Percentiles rank a stretch among this genome's conserved stretches.
Conservation (phyloP, 495 filamentous ascomycete genomes). For the Penicillium macrosclerotiorum region DNA sequence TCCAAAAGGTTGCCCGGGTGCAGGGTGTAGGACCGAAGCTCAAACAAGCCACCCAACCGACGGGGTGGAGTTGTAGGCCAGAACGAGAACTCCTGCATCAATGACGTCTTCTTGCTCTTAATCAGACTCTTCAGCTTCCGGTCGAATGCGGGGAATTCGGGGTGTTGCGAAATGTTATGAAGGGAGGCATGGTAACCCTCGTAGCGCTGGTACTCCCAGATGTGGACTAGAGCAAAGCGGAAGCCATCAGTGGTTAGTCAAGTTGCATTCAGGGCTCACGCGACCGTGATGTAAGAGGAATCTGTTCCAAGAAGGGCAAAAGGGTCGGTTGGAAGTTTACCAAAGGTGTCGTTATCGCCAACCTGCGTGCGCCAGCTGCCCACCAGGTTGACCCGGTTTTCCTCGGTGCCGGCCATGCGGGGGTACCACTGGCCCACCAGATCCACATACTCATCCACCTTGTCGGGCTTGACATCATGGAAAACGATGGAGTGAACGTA, state of each 20-base stretch:
- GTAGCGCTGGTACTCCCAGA: constrained; percentile 99
- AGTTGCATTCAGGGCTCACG: no score
- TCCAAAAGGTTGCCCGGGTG: constrained; percentile 93
- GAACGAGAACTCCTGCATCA: constrained; percentile 99
- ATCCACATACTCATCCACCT: constrained; percentile 90
- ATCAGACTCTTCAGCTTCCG: constrained; percentile 76
- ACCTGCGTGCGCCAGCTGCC: constrained; percentile 99
- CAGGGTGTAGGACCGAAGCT: constrained; percentile 94
- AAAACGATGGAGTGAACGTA: constrained; percentile 98
- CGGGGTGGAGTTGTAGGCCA: constrained; percentile 95
- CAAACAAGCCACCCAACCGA: constrained; percentile 86
- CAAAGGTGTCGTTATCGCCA: constrained; percentile 95
- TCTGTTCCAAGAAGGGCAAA: no score
- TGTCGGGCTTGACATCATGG: constrained; percentile 93
- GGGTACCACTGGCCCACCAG: constrained; percentile 94
- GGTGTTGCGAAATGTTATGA: constrained; percentile 74
- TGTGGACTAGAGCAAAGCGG: constrained; percentile 64
- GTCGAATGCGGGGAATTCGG: constrained; percentile 80
- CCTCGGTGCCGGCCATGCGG: constrained; percentile 69
- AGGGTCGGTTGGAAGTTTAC: no score
- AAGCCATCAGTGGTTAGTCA: not conserved
- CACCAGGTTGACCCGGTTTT: constrained; percentile 93
- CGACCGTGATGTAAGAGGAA: no score
- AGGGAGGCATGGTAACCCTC: constrained; percentile 92
- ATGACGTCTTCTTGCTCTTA: constrained; percentile 75